These are phyloP conservation scores for Fomitopsis palustris DNA, from an alignment of 1,284 basidiomycete genomes.

Conservation along the genomic window DNA sequence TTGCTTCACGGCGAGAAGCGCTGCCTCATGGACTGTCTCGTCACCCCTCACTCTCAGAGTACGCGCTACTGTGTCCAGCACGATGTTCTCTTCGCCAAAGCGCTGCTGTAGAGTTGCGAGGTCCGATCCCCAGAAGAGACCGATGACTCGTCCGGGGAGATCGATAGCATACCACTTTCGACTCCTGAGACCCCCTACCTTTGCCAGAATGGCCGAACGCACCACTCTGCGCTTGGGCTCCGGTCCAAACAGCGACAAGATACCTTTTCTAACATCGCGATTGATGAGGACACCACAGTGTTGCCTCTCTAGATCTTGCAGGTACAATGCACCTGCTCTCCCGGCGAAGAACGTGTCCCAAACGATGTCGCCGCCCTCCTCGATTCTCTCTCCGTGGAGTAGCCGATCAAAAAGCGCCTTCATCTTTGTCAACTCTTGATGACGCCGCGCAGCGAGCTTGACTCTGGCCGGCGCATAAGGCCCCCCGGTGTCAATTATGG, in stretches of 20 bases:
- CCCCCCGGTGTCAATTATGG: slow-evolving; percentile 12
- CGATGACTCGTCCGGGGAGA: slow-evolving; percentile 41
- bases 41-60: slow-evolving; percentile 34
- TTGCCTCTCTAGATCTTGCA: slow-evolving; percentile 37
- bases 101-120: slow-evolving; percentile 34
- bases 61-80: slow-evolving; percentile 26
- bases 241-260: slow-evolving; percentile 51
- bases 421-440: slow-evolving; percentile 44
- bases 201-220: slow-evolving; percentile 41
- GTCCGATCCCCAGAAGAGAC: slow-evolving; percentile 41
- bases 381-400: slow-evolving; percentile 54
- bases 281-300: slow-evolving; percentile 41
- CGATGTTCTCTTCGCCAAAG: slow-evolving; percentile 40
- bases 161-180: slow-evolving; percentile 40
- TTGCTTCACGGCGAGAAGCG: slow-evolving; percentile 35
- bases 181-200: slow-evolving; percentile 38
- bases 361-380: slow-evolving; percentile 41
- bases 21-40: slow-evolving; percentile 33
- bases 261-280: slow-evolving; percentile 36
- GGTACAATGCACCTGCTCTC: slow-evolving; percentile 37
- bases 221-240: slow-evolving; percentile 35
- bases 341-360: slow-evolving; percentile 63
- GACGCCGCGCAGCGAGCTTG: slow-evolving; percentile 42
- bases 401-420: slow-evolving; percentile 59
- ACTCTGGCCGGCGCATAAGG: slow-evolving; percentile 28